A percentile compares a stretch with the other conserved stretches of the same genome.
Conservation (phyloP, 352 stramenopile genomes). For the Phytophthora citrophthora region DNA sequence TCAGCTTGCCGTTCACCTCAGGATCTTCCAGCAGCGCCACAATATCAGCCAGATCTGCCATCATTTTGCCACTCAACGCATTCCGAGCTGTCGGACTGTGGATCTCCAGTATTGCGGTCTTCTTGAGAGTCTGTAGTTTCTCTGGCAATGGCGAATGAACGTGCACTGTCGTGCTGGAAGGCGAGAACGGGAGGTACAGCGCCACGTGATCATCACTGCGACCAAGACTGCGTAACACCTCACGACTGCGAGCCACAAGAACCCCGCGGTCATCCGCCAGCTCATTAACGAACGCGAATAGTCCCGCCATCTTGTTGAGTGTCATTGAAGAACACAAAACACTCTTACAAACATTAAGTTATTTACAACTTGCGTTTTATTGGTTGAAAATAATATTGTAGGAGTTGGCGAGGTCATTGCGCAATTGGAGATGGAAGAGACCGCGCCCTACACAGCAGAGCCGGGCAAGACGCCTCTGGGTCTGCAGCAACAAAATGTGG, state of each 20-base stretch:
- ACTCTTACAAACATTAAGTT: conserved; percentile 4
- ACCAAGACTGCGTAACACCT: conserved; percentile 54
- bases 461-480: conserved; percentile 1
- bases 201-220: conserved; percentile 32
- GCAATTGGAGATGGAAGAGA: conserved; percentile 18
- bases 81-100: conserved; percentile 74
- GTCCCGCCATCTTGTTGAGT: conserved; percentile 12
- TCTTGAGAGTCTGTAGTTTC: conserved; percentile 34
- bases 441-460: neutral
- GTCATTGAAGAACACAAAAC: conserved; percentile 4
- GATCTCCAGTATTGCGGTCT: conserved; percentile 72
- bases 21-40: conserved; percentile 66
- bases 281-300: conserved; percentile 67
- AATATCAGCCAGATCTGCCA: conserved; percentile 82
- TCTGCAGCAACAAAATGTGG: conserved; percentile 5
- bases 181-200: conserved; percentile 42
- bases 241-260: conserved; percentile 40
- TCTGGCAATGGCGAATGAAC: conserved; percentile 12
- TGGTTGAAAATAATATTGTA: conserved; percentile 1
- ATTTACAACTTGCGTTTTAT: neutral
- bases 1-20: conserved; percentile 61
- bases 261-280: conserved; percentile 44
- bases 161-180: neutral
- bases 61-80: conserved; percentile 89
- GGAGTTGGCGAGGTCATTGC: neutral